Conservation (phyloP, 78 protist species). For the Dictyostelium firmibasis region DNA sequence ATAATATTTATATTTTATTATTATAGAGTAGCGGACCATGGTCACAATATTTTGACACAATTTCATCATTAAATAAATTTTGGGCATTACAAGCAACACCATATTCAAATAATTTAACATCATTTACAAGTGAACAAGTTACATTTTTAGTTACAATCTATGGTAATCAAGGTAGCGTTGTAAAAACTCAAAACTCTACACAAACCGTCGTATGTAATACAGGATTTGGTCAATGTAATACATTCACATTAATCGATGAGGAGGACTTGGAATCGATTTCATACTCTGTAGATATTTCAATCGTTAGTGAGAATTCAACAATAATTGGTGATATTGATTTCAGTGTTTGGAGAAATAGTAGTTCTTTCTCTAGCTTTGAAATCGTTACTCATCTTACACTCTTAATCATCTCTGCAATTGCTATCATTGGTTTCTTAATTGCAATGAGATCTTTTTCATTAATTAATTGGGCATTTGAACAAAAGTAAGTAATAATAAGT, state of each 20-base stretch:
- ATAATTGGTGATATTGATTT: conserved; percentile 43
- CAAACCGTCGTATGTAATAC: neutral
- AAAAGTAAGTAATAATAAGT: conserved; percentile 48
- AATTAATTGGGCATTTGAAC: conserved; percentile 51
- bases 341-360: conserved; percentile 36
- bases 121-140: neutral
- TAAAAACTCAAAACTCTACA: neutral
- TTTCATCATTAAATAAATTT: conserved; percentile 17
- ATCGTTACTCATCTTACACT: conserved; percentile 31
- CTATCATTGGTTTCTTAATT: conserved; percentile 12
- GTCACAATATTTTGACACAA: neutral
- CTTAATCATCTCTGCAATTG: conserved; percentile 26
- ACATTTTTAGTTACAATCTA: neutral
- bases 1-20: neutral
- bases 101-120: conserved; percentile 16
- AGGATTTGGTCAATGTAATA: conserved; percentile 24
- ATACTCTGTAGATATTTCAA: neutral
- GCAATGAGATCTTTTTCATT: conserved; percentile 18
- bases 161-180: neutral
- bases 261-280: neutral
- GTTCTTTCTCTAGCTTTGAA: conserved; percentile 47
- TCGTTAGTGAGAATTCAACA: neutral
- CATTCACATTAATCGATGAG: conserved; percentile 33
- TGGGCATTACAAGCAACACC: conserved; percentile 64
- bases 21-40: neutral